A percentile compares a stretch with the other conserved stretches of the same genome.
Evolutionary conservation across 306 rosid genomes (phyloP).

Genomic region (Cotoneaster glaucophyllus): DNA sequence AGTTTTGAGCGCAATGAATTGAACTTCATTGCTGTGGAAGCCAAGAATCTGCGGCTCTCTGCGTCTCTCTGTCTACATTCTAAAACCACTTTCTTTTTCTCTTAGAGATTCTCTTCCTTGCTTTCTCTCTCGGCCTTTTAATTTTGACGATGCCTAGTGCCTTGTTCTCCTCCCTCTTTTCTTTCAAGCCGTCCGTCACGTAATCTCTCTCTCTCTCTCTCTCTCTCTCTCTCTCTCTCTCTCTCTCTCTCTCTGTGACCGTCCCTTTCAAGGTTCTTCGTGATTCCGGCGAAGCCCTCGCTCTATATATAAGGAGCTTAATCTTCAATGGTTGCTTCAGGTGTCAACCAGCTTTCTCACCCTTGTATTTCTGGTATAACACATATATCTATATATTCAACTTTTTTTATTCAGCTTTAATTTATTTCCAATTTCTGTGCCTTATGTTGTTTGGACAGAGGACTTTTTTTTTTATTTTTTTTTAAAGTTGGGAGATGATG

Average conservation of each 20-base stretch:
- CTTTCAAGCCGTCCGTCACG: slow-evolving; percentile 28
- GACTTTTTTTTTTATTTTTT: neutral
- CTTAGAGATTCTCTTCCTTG: slow-evolving; percentile 49
- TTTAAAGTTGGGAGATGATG: neutral
- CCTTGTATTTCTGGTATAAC: slow-evolving; percentile 77
- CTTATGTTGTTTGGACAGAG: neutral
- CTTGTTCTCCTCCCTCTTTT: slow-evolving; percentile 36
- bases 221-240: too few relatives aligned
- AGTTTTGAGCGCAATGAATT: neutral
- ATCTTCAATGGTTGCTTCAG: slow-evolving; percentile 54
- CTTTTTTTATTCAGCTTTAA: neutral
- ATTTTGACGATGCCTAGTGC: slow-evolving; percentile 49
- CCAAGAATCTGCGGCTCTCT: slow-evolving; percentile 59
- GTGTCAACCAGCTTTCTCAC: slow-evolving; percentile 68
- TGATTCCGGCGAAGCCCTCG: slow-evolving; percentile 19
- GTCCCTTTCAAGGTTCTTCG: slow-evolving; percentile 37
- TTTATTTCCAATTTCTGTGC: neutral
- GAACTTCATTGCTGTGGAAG: slow-evolving; percentile 68
- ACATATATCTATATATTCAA: neutral
- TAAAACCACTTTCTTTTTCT: slow-evolving; percentile 43
- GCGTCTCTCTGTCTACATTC: neutral
- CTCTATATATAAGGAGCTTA: slow-evolving; percentile 23
- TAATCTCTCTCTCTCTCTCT: slow-evolving; percentile 2
- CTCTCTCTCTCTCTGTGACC: slow-evolving; percentile 13
- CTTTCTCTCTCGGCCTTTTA: slow-evolving; percentile 20